These are phyloP conservation scores for Ganoderma boninense DNA, from an alignment of 1,284 basidiomycete species.

Conservation along the genomic window DNA sequence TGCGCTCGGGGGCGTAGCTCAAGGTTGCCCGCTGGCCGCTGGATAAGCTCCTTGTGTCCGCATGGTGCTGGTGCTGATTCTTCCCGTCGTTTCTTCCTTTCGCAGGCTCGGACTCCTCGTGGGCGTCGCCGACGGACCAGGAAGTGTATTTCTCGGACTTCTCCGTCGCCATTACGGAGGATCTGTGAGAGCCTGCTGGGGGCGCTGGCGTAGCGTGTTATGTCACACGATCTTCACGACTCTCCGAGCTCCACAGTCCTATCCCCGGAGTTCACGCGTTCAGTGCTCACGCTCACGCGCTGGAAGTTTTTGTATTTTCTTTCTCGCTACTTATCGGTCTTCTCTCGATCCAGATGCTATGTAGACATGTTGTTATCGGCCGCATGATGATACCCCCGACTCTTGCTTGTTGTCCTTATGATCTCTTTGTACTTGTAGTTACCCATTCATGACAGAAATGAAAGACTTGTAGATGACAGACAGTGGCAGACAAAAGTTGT, in stretches of 20 bases:
- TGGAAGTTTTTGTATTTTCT: background rate
- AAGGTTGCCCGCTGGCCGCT: background rate
- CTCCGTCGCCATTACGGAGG: slow-evolving; percentile 64
- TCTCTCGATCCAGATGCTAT: background rate
- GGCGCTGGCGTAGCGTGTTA: background rate
- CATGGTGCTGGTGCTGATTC: slow-evolving; percentile 20
- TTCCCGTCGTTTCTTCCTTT: slow-evolving; percentile 6
- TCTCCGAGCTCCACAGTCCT: background rate
- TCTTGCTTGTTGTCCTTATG: background rate
- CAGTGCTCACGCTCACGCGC: background rate
- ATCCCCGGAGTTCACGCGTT: too few species aligned
- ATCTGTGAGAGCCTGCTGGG: slow-evolving; percentile 44
- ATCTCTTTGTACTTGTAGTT: background rate
- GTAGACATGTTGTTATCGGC: background rate
- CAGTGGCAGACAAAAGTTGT: background rate
- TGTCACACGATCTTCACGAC: background rate
- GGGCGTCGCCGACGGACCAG: slow-evolving; percentile 65
- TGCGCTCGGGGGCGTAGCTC: background rate
- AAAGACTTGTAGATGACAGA: background rate
- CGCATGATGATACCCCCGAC: background rate
- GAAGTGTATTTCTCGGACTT: slow-evolving; percentile 71
- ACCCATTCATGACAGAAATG: background rate
- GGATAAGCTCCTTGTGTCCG: background rate
- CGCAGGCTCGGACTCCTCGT: slow-evolving; percentile 55
- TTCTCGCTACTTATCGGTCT: background rate